Base-by-base conservation (phyloP, 768 basidiomycete species). In the Calocybe gangraenosa region DNA sequence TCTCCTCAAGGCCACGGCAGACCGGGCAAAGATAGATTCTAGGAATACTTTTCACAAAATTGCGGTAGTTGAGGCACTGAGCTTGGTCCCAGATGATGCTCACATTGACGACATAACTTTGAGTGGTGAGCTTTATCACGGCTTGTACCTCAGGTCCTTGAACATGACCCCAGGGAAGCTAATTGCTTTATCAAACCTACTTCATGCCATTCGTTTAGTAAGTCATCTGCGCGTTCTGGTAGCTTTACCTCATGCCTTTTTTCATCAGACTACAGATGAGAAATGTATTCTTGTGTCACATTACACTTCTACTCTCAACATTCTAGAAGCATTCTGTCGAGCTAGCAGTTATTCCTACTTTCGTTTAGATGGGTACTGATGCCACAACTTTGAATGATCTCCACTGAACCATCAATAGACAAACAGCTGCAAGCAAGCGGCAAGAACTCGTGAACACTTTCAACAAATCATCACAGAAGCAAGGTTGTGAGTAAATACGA, bases 201-300 rank as follows among this genome's bases (percentile, higher is more conserved):
- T 96, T 14, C 65, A 69, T 44, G 58, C 64, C 1, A 67, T 95
- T 41, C 73, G 74, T 42, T 72, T 79, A 62, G 89, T 86, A 54
- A 11, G 54, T 42, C 8, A 25, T 35, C 3, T 17, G 13, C 22
- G 45, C 46, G 11, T 21, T 18, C 17, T 5, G 38, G 28, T 4
- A 14, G 9, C 22, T 25, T 30, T 17, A 17, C 8, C 32, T 39
- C 7, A 49, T 25, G 19, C 36, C 20, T 41, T 45, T 14, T 19
- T 35, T 11, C 25, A 18, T n/a, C 44, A 90, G 83, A 68, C 71
- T 28, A 92, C 90, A 0, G 82, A 87, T 32, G 95, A 99, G 67
- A 99, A 99, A 76, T 87, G 92, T 55, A 87, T 97, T 25, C 66
- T 99, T 33, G 90, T 95, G 25, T 97, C 93, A n/a, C 94, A 98